Base-by-base conservation (phyloP, 2,329 filamentous ascomycete genomes). In the Calonectria montana region DNA sequence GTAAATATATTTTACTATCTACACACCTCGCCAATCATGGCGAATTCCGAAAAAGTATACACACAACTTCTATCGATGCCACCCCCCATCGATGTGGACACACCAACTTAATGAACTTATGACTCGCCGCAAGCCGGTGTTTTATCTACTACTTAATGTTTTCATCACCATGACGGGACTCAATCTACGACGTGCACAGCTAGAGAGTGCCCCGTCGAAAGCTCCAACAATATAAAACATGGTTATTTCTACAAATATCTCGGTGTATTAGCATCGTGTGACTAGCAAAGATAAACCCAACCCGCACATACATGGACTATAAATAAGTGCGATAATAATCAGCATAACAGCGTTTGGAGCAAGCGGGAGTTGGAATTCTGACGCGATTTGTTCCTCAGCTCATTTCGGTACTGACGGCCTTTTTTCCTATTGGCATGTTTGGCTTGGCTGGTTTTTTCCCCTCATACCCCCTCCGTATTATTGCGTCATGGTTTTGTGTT, bases 301-400 rank as follows among this genome's bases (percentile, higher is more conserved):
- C 53, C 43, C 63, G 61, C 61, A 25, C 61, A 48, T 57, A 71
- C 55, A 66, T 55, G 61, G 18, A 25, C 4, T 31, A 61, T 50
- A 39, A 39, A 39, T 13, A 39, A 59, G 53, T 59, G 53, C 74
- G 65, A 63, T 78, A 29, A 65, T 73, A 53, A 69, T 73, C 57
- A 72, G 65, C 59, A 75, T 59, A 64, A 74, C 53, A 74, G 72
- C 75, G 75, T 79, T 61, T 76, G 71, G 74, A 63, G 70, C 65
- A 76, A 76, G 78, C 77, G 65, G 77, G 77, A 79, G 77, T 79
- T 79, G 71, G 76, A 68, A 74, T 77, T 73, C 64, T 71, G 43
- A 18, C 39, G 63, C 37, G n/a, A 37, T 67, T 63, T 70, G 25
- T 64, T 64, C 41, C 37, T 61, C 65, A 37, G 39, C 39, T 43